Conservation (phyloP, 805 yeast genomes). For the Candida ulmi region DNA sequence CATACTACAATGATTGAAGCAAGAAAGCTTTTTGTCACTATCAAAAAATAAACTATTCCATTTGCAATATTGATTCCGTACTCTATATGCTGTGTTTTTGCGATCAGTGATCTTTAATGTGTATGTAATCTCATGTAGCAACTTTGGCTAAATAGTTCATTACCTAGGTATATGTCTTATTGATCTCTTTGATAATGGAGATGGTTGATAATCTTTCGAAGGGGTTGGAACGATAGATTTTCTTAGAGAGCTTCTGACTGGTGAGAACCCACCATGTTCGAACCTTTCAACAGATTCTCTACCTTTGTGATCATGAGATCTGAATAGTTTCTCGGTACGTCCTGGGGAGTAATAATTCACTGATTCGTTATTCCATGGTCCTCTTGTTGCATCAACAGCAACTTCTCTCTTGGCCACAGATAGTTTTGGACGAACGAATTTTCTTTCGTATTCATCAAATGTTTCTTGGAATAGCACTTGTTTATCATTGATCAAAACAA, state of each 20-base stretch:
- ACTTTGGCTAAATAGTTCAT: too few species aligned
- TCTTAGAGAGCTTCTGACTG: slow-evolving; percentile 15
- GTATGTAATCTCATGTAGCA: too few species aligned
- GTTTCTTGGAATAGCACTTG: slow-evolving; percentile 55
- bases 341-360: slow-evolving; percentile 27
- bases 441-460: slow-evolving; percentile 55
- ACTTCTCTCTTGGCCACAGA: slow-evolving; percentile 52
- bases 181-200: slow-evolving; percentile 20
- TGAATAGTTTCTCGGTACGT: slow-evolving; percentile 35
- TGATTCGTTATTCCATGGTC: slow-evolving; percentile 21
- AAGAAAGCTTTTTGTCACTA: too few species aligned
- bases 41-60: too few species aligned
- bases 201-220: slow-evolving; percentile 14
- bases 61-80: too few species aligned
- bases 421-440: slow-evolving; percentile 55
- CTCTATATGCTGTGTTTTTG: too few species aligned
- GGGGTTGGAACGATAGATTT: slow-evolving; percentile 12
- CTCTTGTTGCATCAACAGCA: slow-evolving; percentile 49
- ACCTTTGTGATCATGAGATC: slow-evolving; percentile 40
- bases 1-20: not conserved
- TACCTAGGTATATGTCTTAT: too few species aligned
- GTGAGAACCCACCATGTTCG: slow-evolving; percentile 27
- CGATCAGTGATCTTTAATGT: too few species aligned
- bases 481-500: slow-evolving; percentile 49
- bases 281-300: slow-evolving; percentile 25